Conservation (phyloP, 2,329 filamentous ascomycete species). For the Trichoderma polysporum region DNA sequence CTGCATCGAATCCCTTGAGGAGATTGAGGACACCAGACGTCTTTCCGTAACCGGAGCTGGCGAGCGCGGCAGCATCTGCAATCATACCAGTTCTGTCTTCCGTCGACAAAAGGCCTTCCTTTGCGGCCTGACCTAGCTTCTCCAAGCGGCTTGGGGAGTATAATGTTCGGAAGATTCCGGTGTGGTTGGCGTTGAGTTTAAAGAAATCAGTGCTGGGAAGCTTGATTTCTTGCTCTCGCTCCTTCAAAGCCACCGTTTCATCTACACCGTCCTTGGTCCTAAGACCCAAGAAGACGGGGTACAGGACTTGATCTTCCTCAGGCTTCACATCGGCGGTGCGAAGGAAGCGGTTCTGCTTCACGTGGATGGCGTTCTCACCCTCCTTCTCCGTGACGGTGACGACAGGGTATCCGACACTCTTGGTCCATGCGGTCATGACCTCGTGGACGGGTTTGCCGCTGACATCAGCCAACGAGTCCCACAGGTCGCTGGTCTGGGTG, state of each 20-base stretch:
- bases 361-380: conserved; percentile 68
- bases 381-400: conserved; percentile 72
- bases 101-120: conserved; percentile 67
- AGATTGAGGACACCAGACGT: conserved; percentile 85
- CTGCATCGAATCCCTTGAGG: conserved; percentile 78
- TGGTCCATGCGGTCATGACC: conserved; percentile 96
- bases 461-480: conserved; percentile 81
- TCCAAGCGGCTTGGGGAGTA: conserved; percentile 80
- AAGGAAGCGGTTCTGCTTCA: conserved; percentile 95
- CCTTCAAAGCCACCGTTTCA: conserved; percentile 45
- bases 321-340: conserved; percentile 90
- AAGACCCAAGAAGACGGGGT: conserved; percentile 84
- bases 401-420: conserved; percentile 91
- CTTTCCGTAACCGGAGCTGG: conserved; percentile 88
- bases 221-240: conserved; percentile 74
- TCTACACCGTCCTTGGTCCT: conserved; percentile 82
- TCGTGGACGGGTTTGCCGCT: conserved; percentile 88
- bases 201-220: conserved; percentile 82
- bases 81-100: conserved; percentile 96
- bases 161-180: conserved; percentile 85
- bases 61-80: conserved; percentile 85
- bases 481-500: conserved; percentile 86
- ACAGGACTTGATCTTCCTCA: conserved; percentile 85
- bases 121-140: conserved; percentile 86
- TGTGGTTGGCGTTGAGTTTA: conserved; percentile 95